phyloP scores from a whole-genome alignment of 129 eudicot genomes.

The Smallanthus sonchifolius region DNA sequence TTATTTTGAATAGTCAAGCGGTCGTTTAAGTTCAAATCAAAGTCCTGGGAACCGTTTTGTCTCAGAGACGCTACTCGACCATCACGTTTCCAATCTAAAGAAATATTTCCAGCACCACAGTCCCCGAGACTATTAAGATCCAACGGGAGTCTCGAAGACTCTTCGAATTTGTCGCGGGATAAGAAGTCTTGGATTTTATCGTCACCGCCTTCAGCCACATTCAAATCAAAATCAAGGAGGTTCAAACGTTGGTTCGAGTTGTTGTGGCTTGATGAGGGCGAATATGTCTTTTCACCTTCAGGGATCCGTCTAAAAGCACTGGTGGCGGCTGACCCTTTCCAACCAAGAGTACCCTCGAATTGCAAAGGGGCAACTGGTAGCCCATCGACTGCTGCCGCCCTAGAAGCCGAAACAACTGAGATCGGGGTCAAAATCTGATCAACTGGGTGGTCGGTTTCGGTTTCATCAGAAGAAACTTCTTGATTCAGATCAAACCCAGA shows the following conservation, averaged over 20 bases:
- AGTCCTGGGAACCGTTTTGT: constrained; percentile 35
- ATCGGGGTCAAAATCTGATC: constrained; percentile 37
- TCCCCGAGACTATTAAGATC: constrained; percentile 74
- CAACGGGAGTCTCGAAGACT: constrained; percentile 44
- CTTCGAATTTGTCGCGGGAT: constrained; percentile 34
- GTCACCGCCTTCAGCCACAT: constrained; percentile 53
- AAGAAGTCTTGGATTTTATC: constrained; percentile 30
- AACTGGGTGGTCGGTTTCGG: constrained; percentile 22
- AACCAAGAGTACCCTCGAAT: constrained; percentile 72
- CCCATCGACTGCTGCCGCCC: constrained; percentile 59
- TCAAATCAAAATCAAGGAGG: constrained; percentile 61
- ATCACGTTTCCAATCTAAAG: constrained; percentile 48
- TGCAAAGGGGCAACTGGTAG: constrained; percentile 59
- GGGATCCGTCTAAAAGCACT: constrained; percentile 75
- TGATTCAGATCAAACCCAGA: constrained; percentile 70
- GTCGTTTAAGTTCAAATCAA: constrained; percentile 72
- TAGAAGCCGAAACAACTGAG: constrained; percentile 77
- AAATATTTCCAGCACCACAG: constrained; percentile 37
- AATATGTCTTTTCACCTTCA: constrained; percentile 37
- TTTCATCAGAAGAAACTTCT: constrained; percentile 49
- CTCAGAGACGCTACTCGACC: constrained; percentile 25
- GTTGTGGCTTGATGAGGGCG: constrained; percentile 43
- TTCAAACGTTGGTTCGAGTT: constrained; percentile 39
- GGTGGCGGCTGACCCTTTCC: constrained; percentile 91
- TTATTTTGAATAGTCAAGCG: constrained; percentile 45